phyloP scores from a whole-genome alignment of 2,329 filamentous ascomycete genomes.

The Fonsecaea erecta region DNA sequence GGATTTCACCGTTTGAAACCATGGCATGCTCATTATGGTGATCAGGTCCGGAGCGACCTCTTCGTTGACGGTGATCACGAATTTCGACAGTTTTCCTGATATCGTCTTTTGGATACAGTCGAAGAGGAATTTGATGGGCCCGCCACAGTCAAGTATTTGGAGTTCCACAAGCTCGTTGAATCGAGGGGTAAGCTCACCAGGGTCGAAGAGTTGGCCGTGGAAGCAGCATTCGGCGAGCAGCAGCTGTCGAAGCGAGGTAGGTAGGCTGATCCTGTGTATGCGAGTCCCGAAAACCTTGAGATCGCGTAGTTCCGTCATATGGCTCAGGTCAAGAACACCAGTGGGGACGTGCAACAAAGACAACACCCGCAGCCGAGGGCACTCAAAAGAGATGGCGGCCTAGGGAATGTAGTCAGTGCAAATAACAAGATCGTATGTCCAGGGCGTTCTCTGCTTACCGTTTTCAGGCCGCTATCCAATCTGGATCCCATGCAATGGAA shows the following conservation, averaged over 20 bases:
- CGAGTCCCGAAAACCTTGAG: background rate
- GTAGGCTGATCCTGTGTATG: background rate
- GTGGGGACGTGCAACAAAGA: background rate
- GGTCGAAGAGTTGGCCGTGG: background rate
- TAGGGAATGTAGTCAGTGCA: background rate
- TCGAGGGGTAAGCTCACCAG: background rate
- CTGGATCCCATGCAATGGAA: no score
- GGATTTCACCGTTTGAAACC: constrained; percentile 11
- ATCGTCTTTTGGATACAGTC: background rate
- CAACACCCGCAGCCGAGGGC: background rate
- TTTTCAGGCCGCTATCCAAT: no score
- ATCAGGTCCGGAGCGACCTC: background rate
- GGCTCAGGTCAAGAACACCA: background rate
- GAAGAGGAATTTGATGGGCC: background rate
- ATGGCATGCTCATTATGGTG: constrained; percentile 3
- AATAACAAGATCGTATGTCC: background rate
- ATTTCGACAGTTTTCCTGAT: background rate
- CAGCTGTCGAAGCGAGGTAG: background rate
- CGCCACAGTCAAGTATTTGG: background rate
- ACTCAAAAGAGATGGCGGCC: background rate
- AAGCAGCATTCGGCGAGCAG: background rate
- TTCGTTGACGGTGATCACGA: background rate
- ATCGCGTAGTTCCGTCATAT: background rate
- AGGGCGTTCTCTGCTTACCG: background rate
- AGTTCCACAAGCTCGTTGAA: background rate